These are phyloP conservation scores for Boletus rubropictus DNA, from an alignment of 768 basidiomycete species.

Conservation along the genomic window DNA sequence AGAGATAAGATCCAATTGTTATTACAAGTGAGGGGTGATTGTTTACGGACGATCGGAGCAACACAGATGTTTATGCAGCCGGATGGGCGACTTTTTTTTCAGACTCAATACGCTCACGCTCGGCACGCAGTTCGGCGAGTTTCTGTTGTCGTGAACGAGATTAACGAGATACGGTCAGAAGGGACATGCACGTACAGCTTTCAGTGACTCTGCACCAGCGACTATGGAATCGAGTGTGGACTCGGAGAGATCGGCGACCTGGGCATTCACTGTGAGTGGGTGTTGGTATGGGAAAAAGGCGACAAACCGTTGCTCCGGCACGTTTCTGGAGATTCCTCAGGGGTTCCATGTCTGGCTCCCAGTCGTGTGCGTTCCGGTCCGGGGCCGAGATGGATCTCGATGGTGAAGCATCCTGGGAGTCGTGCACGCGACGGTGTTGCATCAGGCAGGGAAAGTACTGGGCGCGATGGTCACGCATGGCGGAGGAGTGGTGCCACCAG, in stretches of 20 bases:
- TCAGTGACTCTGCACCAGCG: conserved; percentile 51
- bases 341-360: conserved; percentile 46
- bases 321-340: conserved; percentile 42
- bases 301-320: conserved; percentile 46
- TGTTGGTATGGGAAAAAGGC: background rate
- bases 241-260: conserved; percentile 63
- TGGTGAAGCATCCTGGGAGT: conserved; percentile 5
- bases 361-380: conserved; percentile 25
- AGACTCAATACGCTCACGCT: conserved; percentile 39
- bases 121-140: conserved; percentile 22
- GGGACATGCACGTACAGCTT: conserved; percentile 40
- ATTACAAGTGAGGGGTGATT: conserved; percentile 20
- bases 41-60: conserved; percentile 14
- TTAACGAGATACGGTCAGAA: background rate
- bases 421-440: conserved; percentile 19
- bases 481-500: conserved; percentile 36
- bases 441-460: conserved; percentile 29
- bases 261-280: background rate
- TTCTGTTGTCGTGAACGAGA: conserved; percentile 26
- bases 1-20: conserved; percentile 26
- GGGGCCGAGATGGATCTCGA: conserved; percentile 3
- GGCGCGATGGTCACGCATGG: conserved; percentile 39
- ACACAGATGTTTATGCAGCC: conserved; percentile 25
- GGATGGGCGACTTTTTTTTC: conserved; percentile 34
- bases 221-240: conserved; percentile 59